Evolutionary conservation across 495 filamentous ascomycete genomes (phyloP).

Genomic region (Talaromyces thailandensis): DNA sequence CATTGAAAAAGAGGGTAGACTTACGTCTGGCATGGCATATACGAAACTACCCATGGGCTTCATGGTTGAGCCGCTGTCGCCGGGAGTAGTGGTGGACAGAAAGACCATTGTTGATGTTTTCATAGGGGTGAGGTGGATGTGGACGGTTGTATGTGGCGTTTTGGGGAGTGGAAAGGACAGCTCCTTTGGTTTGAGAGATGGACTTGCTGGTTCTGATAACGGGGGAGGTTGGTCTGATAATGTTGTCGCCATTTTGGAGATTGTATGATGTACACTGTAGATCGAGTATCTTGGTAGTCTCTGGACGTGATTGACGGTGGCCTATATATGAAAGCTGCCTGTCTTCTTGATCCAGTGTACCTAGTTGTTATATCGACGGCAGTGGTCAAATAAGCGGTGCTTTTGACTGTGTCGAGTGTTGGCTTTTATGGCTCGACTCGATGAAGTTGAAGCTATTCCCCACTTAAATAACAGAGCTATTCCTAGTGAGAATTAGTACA

Average conservation of each 20-base stretch:
- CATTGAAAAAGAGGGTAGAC: constrained; percentile 8
- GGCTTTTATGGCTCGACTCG: neutral
- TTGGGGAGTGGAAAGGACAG: constrained; percentile 72
- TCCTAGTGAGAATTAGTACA: neutral
- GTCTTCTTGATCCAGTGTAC: neutral
- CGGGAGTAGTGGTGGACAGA: constrained; percentile 60
- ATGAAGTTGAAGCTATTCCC: neutral
- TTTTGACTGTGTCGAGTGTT: neutral
- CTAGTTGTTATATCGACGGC: neutral
- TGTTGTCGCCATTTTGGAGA: constrained; percentile 8
- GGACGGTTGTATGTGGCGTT: constrained; percentile 66
- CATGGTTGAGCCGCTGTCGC: constrained; percentile 30
- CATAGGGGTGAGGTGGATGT: constrained; percentile 66
- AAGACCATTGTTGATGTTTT: constrained; percentile 62
- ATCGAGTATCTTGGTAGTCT: neutral
- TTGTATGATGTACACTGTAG: neutral
- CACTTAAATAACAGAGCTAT: neutral
- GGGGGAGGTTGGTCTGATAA: constrained; percentile 5
- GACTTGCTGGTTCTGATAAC: constrained; percentile 14
- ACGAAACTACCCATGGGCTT: constrained; percentile 64
- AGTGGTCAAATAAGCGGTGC: neutral
- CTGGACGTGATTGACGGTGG: neutral
- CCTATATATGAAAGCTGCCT: neutral
- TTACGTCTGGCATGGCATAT: constrained; percentile 84
- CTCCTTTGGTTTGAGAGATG: constrained; percentile 43